These are phyloP conservation scores for Danielia oregonensis DNA, from an alignment of 805 yeast genomes.

Conservation along the genomic window DNA sequence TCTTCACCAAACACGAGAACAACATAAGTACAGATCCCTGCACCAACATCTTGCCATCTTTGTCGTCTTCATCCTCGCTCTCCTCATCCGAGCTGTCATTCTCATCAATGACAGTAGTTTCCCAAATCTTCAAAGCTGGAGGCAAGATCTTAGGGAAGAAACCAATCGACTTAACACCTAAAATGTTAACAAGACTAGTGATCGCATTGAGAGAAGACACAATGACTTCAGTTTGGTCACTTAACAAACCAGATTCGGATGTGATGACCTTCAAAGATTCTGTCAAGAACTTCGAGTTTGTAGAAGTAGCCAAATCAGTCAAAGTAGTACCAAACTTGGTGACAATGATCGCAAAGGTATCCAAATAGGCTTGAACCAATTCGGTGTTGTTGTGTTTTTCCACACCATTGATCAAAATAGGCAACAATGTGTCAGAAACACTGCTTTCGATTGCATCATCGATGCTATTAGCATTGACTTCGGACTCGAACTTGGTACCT, in stretches of 20 bases:
- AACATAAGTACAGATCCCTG: slow-evolving; percentile 72
- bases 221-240: slow-evolving; percentile 55
- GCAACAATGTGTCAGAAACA: slow-evolving; percentile 51
- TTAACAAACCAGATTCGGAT: slow-evolving; percentile 49
- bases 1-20: slow-evolving; percentile 69
- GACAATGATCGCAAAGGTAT: slow-evolving; percentile 60
- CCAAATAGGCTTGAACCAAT: slow-evolving; percentile 66
- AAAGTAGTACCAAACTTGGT: slow-evolving; percentile 50
- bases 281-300: slow-evolving; percentile 46
- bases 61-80: slow-evolving; percentile 25
- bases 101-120: slow-evolving; percentile 21
- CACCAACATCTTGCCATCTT: slow-evolving; percentile 35
- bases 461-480: slow-evolving; percentile 43
- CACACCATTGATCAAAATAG: slow-evolving; percentile 43
- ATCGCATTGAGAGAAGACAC: slow-evolving; percentile 73
- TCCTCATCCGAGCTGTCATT: slow-evolving; percentile 3
- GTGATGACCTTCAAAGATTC: slow-evolving; percentile 49
- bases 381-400: slow-evolving; percentile 37
- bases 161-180: slow-evolving; percentile 86
- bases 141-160: slow-evolving; percentile 82
- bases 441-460: slow-evolving; percentile 44
- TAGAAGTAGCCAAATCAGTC: slow-evolving; percentile 24
- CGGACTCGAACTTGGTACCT: slow-evolving; percentile 65
- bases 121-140: slow-evolving; percentile 62
- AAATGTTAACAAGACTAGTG: slow-evolving; percentile 61